Conservation (phyloP, 2,329 filamentous ascomycete genomes). For the Emmonsia crescens region DNA sequence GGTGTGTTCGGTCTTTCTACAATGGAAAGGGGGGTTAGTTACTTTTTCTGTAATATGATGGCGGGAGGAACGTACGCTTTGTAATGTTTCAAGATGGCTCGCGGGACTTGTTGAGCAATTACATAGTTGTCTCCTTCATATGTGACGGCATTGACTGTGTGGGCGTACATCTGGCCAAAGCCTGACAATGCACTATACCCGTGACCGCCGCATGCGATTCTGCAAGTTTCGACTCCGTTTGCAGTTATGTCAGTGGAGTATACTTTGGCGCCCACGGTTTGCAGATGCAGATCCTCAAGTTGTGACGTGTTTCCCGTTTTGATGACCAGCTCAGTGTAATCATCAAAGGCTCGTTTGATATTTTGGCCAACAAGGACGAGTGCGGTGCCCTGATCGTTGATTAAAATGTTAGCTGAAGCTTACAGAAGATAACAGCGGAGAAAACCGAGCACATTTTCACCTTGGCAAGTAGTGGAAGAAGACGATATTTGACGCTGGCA, state of each 20-base stretch:
- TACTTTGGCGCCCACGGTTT: slow-evolving; percentile 17
- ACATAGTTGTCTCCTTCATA: slow-evolving; percentile 35
- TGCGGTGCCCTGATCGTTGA: slow-evolving; percentile 8
- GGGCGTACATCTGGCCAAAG: slow-evolving; percentile 21
- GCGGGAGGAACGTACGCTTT: slow-evolving; percentile 7
- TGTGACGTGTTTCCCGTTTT: slow-evolving; percentile 14
- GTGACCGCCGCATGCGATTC: slow-evolving; percentile 27
- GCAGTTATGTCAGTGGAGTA: slow-evolving; percentile 16
- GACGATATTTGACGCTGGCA: slow-evolving; percentile 15
- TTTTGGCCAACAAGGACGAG: slow-evolving; percentile 15
- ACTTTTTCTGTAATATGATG: background rate
- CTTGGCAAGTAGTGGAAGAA: slow-evolving; percentile 15
- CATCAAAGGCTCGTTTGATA: slow-evolving; percentile 15
- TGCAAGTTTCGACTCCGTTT: slow-evolving; percentile 15
- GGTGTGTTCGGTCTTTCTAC: slow-evolving; percentile 13
- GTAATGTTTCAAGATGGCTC: slow-evolving; percentile 17
- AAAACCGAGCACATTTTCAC: slow-evolving; percentile 3
- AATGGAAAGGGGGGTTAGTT: background rate
- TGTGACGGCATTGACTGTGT: slow-evolving; percentile 19
- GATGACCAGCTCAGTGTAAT: slow-evolving; percentile 14
- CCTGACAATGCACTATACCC: slow-evolving; percentile 28
- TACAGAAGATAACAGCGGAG: background rate
- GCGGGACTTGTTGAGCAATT: slow-evolving; percentile 29
- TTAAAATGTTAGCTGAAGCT: background rate
- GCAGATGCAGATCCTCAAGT: slow-evolving; percentile 17